Evolutionary conservation across 2,329 filamentous ascomycete genomes (phyloP).

Genomic region (Aspergillus brunneoviolaceus): DNA sequence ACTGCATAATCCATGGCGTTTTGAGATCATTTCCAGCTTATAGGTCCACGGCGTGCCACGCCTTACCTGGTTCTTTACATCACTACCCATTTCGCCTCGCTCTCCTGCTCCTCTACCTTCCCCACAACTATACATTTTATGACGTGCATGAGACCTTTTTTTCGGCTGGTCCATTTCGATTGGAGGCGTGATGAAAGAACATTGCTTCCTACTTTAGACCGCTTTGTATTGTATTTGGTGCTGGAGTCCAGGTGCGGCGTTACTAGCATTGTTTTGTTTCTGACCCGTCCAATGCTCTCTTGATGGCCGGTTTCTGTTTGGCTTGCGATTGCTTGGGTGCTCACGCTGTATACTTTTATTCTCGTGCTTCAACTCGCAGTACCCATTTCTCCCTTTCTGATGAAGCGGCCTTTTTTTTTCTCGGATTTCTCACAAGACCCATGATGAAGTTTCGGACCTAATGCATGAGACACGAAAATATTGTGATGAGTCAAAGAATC

Average conservation of each 20-base stretch:
- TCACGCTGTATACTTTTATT: slow-evolving; percentile 20
- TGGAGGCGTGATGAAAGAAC: slow-evolving; percentile 6
- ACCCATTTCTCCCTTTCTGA: slow-evolving; percentile 16
- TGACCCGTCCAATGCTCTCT: not conserved
- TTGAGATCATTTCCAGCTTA: slow-evolving; percentile 30
- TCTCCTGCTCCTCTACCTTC: slow-evolving; percentile 5
- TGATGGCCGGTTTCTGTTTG: not conserved
- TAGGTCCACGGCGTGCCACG: slow-evolving; percentile 33
- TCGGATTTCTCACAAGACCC: slow-evolving; percentile 14
- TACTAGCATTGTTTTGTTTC: not conserved
- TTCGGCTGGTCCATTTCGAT: slow-evolving; percentile 16
- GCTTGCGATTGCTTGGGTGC: slow-evolving; percentile 7
- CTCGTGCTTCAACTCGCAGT: slow-evolving; percentile 9
- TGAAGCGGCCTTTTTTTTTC: slow-evolving; percentile 3
- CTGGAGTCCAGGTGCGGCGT: slow-evolving; percentile 5
- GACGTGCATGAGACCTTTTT: slow-evolving; percentile 14
- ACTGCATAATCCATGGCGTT: slow-evolving; percentile 36
- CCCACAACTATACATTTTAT: slow-evolving; percentile 6
- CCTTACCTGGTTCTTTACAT: slow-evolving; percentile 13
- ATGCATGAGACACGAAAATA: slow-evolving; percentile 25
- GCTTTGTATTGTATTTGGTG: slow-evolving; percentile 8
- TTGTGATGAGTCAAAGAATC: slow-evolving; percentile 19
- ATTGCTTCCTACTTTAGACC: slow-evolving; percentile 1
- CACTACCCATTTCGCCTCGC: slow-evolving; percentile 10
- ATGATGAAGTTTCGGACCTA: slow-evolving; percentile 24